Conservation (phyloP, 2,329 filamentous ascomycete genomes). For the Fusarium beomiforme region DNA sequence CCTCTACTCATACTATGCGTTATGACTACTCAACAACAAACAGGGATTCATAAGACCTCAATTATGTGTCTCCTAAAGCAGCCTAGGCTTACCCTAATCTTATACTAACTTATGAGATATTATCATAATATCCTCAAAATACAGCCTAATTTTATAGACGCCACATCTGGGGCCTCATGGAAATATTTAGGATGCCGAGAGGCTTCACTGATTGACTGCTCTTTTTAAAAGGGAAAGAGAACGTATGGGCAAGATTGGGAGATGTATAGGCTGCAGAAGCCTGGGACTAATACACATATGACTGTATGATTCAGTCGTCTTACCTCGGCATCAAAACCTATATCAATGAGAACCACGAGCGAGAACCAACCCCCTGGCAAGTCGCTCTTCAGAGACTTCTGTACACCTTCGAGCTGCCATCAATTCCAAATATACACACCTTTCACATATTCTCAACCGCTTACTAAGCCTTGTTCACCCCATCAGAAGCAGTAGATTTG, state of each 20-base stretch:
- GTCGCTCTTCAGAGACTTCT: neutral
- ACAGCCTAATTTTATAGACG: neutral
- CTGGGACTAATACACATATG: neutral
- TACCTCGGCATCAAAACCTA: neutral
- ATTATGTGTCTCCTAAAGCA: neutral
- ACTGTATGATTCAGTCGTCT: neutral
- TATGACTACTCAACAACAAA: neutral
- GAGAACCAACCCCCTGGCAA: neutral
- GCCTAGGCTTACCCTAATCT: neutral
- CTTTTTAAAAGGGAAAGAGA: neutral
- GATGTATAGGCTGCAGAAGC: neutral
- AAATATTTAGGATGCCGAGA: neutral
- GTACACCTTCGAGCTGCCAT: neutral
- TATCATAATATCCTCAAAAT: neutral
- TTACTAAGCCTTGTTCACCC: slow-evolving; percentile 16
- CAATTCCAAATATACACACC: neutral
- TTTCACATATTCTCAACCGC: neutral
- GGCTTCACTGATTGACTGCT: neutral
- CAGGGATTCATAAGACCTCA: too few relatives aligned
- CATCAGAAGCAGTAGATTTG: neutral
- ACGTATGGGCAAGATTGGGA: neutral
- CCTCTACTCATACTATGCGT: neutral
- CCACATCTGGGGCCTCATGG: too few relatives aligned
- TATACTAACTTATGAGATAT: neutral
- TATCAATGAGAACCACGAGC: too few relatives aligned